Evolutionary conservation across 2,329 filamentous ascomycete genomes (phyloP), one percentile per base, ranked within the genome.

Genomic region (Neoascochyta sp.): DNA sequence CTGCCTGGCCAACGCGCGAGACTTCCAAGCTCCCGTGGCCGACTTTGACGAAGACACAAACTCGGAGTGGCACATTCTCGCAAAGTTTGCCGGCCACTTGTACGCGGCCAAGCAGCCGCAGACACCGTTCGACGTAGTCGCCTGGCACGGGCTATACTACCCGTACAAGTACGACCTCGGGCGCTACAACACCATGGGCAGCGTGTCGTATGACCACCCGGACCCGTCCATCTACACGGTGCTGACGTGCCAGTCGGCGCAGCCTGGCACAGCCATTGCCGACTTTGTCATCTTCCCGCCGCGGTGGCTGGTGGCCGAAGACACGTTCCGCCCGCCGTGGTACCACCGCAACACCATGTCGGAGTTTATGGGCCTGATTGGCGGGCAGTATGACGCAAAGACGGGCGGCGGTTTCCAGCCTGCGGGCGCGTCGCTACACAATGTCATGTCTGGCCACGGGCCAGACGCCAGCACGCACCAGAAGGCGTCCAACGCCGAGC

Each of bases 281-380:
- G 81, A 86, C 64, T 84, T 86, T 46, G 78, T 84, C 49, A 78
- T 83, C 58, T 84, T 86, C 64, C 80, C 80, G 7, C 80, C 81
- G 2, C 72, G 81, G 28, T 86, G 81, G 81, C 72, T 83, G 18
- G 79, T 83, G 0, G 75, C 73, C 2, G 78, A 82, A 47, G 71
- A 81, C 52, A 85, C 81, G 0, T 85, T 84, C 68, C 74, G 81
- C 5, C 79, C 80, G 14, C 81, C 82, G 1, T 86, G 80, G 71
- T 85, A 81, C 65, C 81, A 85, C 62, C 74, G 78, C 24, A 82
- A 82, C 58, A 78, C 71, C 32, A 81, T 81, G 78, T 78, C 75
- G 3, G 78, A 82, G 51, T 81, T 81, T 58, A 81, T 82, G 78
- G 78, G 78, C 5, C 54, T 81, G 31, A 80, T 82, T 29, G 62